Conservation (phyloP, 495 filamentous ascomycete genomes). For the Talaromyces adpressus region DNA sequence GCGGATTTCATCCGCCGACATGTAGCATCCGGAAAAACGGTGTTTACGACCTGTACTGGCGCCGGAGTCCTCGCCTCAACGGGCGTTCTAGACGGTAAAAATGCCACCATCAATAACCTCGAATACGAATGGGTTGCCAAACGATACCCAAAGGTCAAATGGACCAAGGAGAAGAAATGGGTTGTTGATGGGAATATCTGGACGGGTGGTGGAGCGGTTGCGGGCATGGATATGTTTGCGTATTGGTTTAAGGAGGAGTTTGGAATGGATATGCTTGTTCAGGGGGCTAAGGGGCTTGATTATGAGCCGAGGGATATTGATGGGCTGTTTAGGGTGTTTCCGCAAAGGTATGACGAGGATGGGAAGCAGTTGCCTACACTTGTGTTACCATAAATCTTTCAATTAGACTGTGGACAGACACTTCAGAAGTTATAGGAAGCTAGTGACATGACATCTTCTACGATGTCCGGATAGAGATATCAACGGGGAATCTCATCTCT, state of each 20-base stretch:
- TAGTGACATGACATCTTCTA: too few species aligned
- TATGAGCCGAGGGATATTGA: constrained; percentile 11
- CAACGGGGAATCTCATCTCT: too few species aligned
- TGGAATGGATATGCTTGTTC: constrained; percentile 11
- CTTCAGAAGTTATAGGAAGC: too few species aligned
- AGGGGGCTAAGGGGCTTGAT: constrained; percentile 11
- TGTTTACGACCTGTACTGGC: background rate
- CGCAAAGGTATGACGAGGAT: constrained; percentile 9
- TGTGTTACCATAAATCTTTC: background rate
- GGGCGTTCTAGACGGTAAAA: constrained; percentile 16
- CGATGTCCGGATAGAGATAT: too few species aligned
- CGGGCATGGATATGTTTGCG: constrained; percentile 32
- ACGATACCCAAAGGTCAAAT: background rate
- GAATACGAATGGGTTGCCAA: background rate
- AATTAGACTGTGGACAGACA: too few species aligned
- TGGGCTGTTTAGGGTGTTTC: constrained; percentile 11
- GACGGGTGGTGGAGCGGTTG: constrained; percentile 27
- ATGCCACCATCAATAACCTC: constrained; percentile 2
- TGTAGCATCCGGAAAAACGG: background rate
- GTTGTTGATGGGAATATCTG: constrained; percentile 28
- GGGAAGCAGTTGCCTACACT: background rate
- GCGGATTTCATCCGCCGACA: background rate
- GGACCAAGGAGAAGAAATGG: constrained; percentile 17
- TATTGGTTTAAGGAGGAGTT: constrained; percentile 25
- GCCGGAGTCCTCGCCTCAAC: constrained; percentile 13